Evolutionary conservation across 1,139 yeast species (phyloP).

Genomic region (Zygoascus hellenicus): DNA sequence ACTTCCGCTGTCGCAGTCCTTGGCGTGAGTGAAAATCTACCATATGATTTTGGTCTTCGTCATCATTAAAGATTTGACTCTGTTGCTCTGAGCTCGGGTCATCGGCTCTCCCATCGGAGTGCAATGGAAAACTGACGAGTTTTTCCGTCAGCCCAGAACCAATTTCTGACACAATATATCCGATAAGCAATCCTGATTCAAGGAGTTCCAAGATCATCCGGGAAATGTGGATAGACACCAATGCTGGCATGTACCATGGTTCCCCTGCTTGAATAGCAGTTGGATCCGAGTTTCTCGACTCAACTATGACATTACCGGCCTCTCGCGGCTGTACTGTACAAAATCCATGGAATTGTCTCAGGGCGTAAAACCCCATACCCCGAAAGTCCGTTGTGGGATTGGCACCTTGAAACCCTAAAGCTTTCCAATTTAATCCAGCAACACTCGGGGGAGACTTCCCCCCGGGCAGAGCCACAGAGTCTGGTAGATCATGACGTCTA

Average conservation of each 20-base stretch:
- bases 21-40: too few species aligned
- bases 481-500: background rate
- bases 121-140: too few species aligned
- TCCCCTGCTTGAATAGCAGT: slow-evolving; percentile 9
- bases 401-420: slow-evolving; percentile 36
- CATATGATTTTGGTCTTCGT: too few species aligned
- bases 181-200: slow-evolving; percentile 11
- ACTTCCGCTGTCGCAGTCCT: too few species aligned
- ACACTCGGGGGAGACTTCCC: background rate
- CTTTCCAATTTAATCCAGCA: slow-evolving; percentile 29
- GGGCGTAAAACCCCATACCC: slow-evolving; percentile 34
- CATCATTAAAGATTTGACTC: too few species aligned
- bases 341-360: slow-evolving; percentile 24
- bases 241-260: slow-evolving; percentile 37
- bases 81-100: too few species aligned
- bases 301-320: slow-evolving; percentile 17
- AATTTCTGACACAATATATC: slow-evolving; percentile 3
- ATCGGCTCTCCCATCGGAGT: too few species aligned
- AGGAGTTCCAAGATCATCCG: slow-evolving; percentile 22
- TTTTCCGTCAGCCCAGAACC: background rate
- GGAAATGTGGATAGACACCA: slow-evolving; percentile 34
- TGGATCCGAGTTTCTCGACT: slow-evolving; percentile 27
- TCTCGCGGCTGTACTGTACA: slow-evolving; percentile 20
- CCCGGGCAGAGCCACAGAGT: background rate
- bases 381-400: slow-evolving; percentile 37